Evolutionary conservation across 2,329 filamentous ascomycete genomes (phyloP).

Genomic region (Colletotrichum spaethianum): DNA sequence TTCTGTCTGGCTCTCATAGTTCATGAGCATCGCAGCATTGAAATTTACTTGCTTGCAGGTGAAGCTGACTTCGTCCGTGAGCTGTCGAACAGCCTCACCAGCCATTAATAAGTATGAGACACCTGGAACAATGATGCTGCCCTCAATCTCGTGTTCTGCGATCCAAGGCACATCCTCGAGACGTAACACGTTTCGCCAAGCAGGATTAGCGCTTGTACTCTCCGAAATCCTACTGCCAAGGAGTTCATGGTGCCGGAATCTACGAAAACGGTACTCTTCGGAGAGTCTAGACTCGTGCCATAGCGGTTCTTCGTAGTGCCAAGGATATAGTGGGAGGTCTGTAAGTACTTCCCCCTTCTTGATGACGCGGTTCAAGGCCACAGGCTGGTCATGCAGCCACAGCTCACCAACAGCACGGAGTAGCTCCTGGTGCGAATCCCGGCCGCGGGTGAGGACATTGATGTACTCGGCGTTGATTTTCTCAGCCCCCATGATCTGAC

Average conservation of each 20-base stretch:
- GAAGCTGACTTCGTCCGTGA: conserved; percentile 19
- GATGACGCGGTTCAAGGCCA: conserved; percentile 22
- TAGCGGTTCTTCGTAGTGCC: conserved; percentile 19
- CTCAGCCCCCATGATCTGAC: conserved; percentile 48
- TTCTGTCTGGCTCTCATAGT: conserved; percentile 23
- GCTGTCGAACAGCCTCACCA: conserved; percentile 22
- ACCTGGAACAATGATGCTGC: not conserved
- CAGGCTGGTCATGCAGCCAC: conserved; percentile 16
- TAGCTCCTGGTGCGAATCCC: conserved; percentile 19
- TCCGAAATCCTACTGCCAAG: conserved; percentile 12
- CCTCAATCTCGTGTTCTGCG: conserved; percentile 15
- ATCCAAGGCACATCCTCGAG: conserved; percentile 27
- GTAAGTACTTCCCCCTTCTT: conserved; percentile 7
- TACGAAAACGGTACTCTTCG: conserved; percentile 15
- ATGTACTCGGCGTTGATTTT: conserved; percentile 18
- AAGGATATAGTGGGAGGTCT: conserved; percentile 22
- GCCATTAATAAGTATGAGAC: conserved; percentile 23
- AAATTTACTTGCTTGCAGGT: conserved; percentile 25
- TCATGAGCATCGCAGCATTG: conserved; percentile 22
- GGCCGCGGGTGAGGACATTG: conserved; percentile 29
- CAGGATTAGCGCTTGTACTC: conserved; percentile 1
- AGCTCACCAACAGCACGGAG: conserved; percentile 38
- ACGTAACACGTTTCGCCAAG: conserved; percentile 18
- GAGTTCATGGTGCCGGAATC: conserved; percentile 23
- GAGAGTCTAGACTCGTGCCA: conserved; percentile 24